Evolutionary conservation across 805 yeast species (phyloP).

Genomic region (Wickerhamomyces bisporus): DNA sequence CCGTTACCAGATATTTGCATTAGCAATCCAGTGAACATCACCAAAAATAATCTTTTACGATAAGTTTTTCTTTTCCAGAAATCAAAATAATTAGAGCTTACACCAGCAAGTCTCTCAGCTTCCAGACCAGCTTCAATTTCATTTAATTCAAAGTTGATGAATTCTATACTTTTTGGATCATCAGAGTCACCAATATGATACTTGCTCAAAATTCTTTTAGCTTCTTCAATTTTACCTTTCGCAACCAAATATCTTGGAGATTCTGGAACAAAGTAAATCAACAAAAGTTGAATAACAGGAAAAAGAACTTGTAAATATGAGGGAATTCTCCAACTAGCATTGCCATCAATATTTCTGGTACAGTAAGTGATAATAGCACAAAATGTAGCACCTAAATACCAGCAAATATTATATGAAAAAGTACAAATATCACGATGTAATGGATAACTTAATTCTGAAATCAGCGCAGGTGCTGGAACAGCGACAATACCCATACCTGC

Average conservation of each 20-base stretch:
- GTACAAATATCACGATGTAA: slow-evolving; percentile 36
- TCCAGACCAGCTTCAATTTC: slow-evolving; percentile 37
- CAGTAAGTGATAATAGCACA: slow-evolving; percentile 26
- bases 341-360: slow-evolving; percentile 24
- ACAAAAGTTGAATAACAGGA: slow-evolving; percentile 37
- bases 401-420: slow-evolving; percentile 41
- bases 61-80: slow-evolving; percentile 29
- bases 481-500: slow-evolving; percentile 37
- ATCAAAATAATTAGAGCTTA: slow-evolving; percentile 30
- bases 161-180: slow-evolving; percentile 11
- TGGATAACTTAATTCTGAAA: slow-evolving; percentile 48
- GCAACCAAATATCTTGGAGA: slow-evolving; percentile 42
- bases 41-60: slow-evolving; percentile 37
- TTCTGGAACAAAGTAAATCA: slow-evolving; percentile 40
- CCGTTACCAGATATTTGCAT: slow-evolving; percentile 48
- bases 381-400: slow-evolving; percentile 49
- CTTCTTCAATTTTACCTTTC: slow-evolving; percentile 37
- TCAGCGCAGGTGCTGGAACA: slow-evolving; percentile 42
- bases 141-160: slow-evolving; percentile 33
- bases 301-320: slow-evolving; percentile 43
- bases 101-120: slow-evolving; percentile 31
- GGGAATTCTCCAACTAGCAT: slow-evolving; percentile 51
- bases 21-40: slow-evolving; percentile 28
- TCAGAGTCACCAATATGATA: slow-evolving; percentile 33
- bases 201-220: slow-evolving; percentile 34